Percentiles rank a stretch among this genome's conserved stretches.
Evolutionary conservation across 1,139 yeast species (phyloP).

Genomic region (Magnusiomyces ingens): DNA sequence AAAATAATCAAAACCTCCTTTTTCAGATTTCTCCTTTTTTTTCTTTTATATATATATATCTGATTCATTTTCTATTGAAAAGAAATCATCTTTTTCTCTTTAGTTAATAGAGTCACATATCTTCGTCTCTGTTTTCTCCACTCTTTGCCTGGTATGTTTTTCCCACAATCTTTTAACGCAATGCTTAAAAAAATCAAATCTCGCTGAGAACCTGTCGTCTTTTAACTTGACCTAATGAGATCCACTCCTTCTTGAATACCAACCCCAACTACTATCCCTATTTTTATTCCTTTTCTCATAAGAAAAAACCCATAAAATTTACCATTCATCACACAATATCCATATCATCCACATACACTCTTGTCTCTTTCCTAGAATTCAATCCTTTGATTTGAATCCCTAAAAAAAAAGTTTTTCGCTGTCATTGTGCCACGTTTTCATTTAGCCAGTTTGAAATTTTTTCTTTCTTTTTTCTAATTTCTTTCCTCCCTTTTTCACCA

Average conservation of each 20-base stretch:
- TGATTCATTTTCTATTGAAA: neutral
- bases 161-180: neutral
- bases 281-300: neutral
- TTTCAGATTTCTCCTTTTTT: neutral
- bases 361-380: neutral
- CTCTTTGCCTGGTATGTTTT: neutral
- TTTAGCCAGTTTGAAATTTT: neutral
- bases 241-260: too few relatives aligned
- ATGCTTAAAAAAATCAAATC: neutral
- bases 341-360: neutral
- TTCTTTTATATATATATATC: conserved; percentile 1
- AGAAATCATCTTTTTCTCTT: too few relatives aligned
- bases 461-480: neutral
- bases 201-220: neutral
- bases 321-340: too few relatives aligned
- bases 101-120: too few relatives aligned
- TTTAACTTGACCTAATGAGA: too few relatives aligned
- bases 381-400: too few relatives aligned
- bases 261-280: too few relatives aligned
- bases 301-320: neutral
- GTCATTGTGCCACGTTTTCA: neutral
- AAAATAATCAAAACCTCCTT: neutral
- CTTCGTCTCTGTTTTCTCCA: neutral
- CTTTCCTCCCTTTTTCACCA: neutral
- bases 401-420: neutral